Base-by-base conservation (phyloP, 2,329 filamentous ascomycete species). In the Chalara sp. region DNA sequence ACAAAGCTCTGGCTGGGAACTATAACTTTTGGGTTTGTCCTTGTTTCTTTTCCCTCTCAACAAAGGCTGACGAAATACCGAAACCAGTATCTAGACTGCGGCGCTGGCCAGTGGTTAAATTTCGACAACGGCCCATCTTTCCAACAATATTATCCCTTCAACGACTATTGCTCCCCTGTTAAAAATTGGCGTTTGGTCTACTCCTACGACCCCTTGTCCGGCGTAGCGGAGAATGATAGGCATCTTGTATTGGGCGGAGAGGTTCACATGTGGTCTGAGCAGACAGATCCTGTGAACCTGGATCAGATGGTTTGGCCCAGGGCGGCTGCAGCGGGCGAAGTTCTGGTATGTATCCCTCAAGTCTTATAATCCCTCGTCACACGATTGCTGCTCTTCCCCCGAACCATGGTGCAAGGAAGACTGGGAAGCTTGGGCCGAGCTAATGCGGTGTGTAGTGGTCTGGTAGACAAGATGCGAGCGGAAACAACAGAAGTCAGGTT, bases 131-230 rank as follows among this genome's bases (percentile, higher is more conserved):
- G 78, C 21, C 68, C 67, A 1, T 68, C 75, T 12, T 77, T 76
- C 56, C 58, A 72, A 13, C 56, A 61, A 1, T 79, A 71, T 68
- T 89, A 78, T 65, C 88, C 88, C 0, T 95, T 87, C 72, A 70
- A 73, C 52, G 89, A 95, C 71, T 95, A 90, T 78, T 95, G 89
- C 70, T 72, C 73, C 0, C 90, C 90, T 1, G 75, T 76, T 63
- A 89, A 95, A 72, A 87, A 80, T 70, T 96, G 90, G 90, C 79
- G 82, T 6, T 73, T 88, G 31, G 77, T 92, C 52, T 95, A 95
- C 74, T 79, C 81, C 21, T 87, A 92, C 67, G 84, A 95, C 64
- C 89, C 89, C 0, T 71, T 83, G 4, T 74, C 71, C 3, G 80
- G 79, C 44, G 74, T 95, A 5, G 78, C 84, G 0, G 69, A 68